Conservation (phyloP, 192 early-diverging fungal species). For the Pilobolus umbonatus region DNA sequence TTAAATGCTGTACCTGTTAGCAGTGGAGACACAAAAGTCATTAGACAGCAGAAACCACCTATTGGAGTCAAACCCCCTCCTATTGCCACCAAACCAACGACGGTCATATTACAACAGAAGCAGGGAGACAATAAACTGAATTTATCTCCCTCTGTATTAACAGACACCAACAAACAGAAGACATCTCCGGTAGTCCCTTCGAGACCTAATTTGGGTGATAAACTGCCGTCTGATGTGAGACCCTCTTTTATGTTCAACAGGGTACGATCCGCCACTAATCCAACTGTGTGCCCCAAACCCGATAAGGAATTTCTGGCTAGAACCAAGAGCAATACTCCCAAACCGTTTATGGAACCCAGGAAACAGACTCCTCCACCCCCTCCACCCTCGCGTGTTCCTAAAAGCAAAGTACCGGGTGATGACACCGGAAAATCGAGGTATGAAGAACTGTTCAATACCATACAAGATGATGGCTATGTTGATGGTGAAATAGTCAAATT, state of each 20-base stretch:
- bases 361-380: constrained; percentile 18
- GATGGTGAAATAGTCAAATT: constrained; percentile 11
- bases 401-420: not conserved
- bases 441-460: constrained; percentile 14
- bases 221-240: not conserved
- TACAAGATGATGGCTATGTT: constrained; percentile 21
- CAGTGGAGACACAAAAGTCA: too few relatives aligned
- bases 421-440: constrained; percentile 1
- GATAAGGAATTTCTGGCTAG: too few relatives aligned
- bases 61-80: not conserved
- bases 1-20: too few relatives aligned
- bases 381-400: constrained; percentile 17
- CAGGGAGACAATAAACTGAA: not conserved
- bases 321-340: not conserved
- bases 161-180: too few relatives aligned
- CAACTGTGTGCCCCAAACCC: not conserved
- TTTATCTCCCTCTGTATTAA: too few relatives aligned
- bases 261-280: constrained; percentile 7
- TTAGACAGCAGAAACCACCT: too few relatives aligned
- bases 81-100: not conserved
- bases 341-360: not conserved
- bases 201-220: not conserved
- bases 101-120: not conserved
- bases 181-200: not conserved
- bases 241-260: constrained; percentile 10